Conservation (phyloP, 2,329 filamentous ascomycete genomes). For the Microdochium nivale region DNA sequence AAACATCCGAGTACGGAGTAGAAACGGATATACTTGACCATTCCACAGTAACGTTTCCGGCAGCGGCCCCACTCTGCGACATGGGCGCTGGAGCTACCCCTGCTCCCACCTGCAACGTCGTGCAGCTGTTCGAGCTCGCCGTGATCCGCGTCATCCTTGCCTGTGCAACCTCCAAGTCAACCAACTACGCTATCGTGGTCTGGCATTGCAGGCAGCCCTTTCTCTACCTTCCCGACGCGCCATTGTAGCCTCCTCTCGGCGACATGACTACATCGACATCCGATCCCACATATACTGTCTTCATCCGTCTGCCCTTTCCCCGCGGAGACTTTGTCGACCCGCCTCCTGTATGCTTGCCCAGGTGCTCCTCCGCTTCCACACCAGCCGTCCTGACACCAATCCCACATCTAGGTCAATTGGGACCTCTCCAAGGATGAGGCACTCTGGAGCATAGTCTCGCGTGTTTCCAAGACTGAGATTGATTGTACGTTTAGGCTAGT, state of each 20-base stretch:
- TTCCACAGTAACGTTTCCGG: no score
- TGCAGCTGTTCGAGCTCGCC: no score
- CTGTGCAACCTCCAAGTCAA: no score
- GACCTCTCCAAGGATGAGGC: constrained; percentile 76
- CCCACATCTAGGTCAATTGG: constrained; percentile 65
- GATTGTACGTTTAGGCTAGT: constrained; percentile 56
- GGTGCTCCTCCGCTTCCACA: not conserved
- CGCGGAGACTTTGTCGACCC: constrained; percentile 86
- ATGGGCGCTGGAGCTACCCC: no score
- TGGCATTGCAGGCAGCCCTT: no score
- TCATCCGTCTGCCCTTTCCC: constrained; percentile 82
- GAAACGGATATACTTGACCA: no score
- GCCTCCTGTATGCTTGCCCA: constrained; percentile 53
- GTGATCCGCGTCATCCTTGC: no score
- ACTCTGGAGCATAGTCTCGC: constrained; percentile 84
- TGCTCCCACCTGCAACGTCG: no score
- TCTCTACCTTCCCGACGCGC: not conserved
- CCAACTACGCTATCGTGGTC: no score
- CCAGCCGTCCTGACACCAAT: constrained; percentile 4
- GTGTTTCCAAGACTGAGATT: constrained; percentile 72
- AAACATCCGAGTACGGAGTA: no score
- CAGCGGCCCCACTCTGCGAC: no score
- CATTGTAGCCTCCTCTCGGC: not conserved
- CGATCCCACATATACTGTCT: constrained; percentile 61
- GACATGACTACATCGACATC: constrained; percentile 11